Conservation (phyloP, 305 asterid genomes). For the Salvia sclarea region DNA sequence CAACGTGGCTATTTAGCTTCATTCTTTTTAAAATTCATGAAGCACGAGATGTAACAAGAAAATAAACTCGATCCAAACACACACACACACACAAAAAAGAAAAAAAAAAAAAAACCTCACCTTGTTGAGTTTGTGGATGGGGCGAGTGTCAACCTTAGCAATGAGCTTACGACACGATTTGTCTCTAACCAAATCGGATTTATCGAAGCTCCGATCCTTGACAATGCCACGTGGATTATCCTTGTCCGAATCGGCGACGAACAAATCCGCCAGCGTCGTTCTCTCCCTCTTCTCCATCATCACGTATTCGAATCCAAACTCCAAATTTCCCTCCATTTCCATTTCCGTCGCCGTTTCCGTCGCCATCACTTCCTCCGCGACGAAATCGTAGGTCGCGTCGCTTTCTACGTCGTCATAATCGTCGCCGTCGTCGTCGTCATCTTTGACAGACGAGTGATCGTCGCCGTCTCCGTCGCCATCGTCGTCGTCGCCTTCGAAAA, state of each 20-base stretch:
- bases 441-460: background rate
- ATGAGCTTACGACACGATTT: background rate
- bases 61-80: no score
- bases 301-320: slow-evolving; percentile 18
- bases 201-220: no score
- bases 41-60: background rate
- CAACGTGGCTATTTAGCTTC: no score
- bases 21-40: no score
- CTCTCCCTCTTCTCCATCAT: slow-evolving; percentile 44
- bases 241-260: slow-evolving; percentile 43
- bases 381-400: background rate
- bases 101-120: slow-evolving; percentile 30
- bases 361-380: background rate
- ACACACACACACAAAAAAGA: no score
- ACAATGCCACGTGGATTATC: no score
- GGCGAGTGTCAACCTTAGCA: slow-evolving; percentile 40
- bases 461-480: background rate
- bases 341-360: background rate
- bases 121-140: slow-evolving; percentile 49
- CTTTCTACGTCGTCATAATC: background rate
- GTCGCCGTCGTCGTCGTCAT: background rate
- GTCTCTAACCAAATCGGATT: background rate
- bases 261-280: slow-evolving; percentile 67
- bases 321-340: background rate
- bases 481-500: background rate